phyloP scores from a whole-genome alignment of 495 filamentous ascomycete species.

The Penicillium manginii region DNA sequence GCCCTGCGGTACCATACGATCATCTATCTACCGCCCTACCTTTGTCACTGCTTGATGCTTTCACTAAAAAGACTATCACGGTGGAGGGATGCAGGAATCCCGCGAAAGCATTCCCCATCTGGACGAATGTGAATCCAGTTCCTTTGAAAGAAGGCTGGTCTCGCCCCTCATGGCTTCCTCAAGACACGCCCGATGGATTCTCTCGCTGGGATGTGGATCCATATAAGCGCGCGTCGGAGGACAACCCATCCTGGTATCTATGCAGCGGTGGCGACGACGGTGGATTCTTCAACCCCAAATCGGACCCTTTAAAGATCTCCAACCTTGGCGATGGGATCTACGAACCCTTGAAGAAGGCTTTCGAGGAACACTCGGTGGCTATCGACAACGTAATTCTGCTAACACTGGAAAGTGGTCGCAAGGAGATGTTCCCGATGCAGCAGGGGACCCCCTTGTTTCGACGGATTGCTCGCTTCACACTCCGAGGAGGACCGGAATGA shows the following conservation, averaged over 20 bases:
- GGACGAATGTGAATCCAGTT: conserved; percentile 11
- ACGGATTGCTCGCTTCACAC: conserved; percentile 39
- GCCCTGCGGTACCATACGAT: conserved; percentile 37
- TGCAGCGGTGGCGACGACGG: conserved; percentile 19
- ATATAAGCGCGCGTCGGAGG: conserved; percentile 20
- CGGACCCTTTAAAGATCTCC: conserved; percentile 48
- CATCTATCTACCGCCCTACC: conserved; percentile 39
- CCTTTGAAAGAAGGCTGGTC: conserved; percentile 21
- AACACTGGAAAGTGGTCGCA: conserved; percentile 51
- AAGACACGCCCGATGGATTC: conserved; percentile 32
- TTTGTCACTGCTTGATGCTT: conserved; percentile 34
- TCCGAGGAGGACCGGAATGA: conserved; percentile 18
- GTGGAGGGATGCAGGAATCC: conserved; percentile 28
- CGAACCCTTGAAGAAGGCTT: conserved; percentile 33
- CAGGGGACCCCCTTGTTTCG: conserved; percentile 44
- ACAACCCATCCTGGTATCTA: conserved; percentile 24
- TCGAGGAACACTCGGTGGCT: conserved; percentile 30
- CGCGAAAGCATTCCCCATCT: conserved; percentile 29
- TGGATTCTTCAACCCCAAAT: conserved; percentile 40
- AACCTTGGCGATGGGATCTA: conserved; percentile 44
- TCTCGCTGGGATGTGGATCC: conserved; percentile 30
- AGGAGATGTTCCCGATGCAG: conserved; percentile 51
- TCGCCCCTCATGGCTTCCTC: conserved; percentile 34
- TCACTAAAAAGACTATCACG: conserved; percentile 26
- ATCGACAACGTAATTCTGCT: conserved; percentile 50